Percentiles rank a stretch among this genome's conserved stretches.
These are phyloP conservation scores for Nicotiana knightiana DNA, from an alignment of 257 asterid species.

Conservation along the genomic window DNA sequence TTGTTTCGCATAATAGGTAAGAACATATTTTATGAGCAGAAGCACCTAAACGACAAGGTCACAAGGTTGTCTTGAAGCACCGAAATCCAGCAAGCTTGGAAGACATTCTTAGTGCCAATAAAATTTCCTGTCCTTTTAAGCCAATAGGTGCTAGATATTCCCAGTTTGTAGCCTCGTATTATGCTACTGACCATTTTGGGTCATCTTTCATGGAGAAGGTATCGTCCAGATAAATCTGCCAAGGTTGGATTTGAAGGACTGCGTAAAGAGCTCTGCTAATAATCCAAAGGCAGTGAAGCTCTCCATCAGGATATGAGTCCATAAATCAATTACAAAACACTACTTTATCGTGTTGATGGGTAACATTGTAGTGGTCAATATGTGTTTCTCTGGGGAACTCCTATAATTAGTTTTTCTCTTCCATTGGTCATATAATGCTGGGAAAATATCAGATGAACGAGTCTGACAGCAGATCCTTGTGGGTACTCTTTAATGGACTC, in stretches of 20 bases:
- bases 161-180: neutral
- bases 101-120: neutral
- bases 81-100: neutral
- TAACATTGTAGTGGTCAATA: neutral
- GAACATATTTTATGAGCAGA: neutral
- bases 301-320: neutral
- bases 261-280: neutral
- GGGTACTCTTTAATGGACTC: neutral
- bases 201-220: neutral
- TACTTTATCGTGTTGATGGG: neutral
- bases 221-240: neutral
- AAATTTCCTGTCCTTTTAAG: neutral
- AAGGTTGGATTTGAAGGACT: neutral
- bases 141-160: neutral
- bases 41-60: neutral
- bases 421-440: neutral
- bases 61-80: neutral
- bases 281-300: neutral
- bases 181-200: neutral
- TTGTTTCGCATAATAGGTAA: neutral
- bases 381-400: neutral
- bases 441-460: slow-evolving; percentile 3
- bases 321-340: neutral
- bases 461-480: neutral
- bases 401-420: neutral